Conservation (phyloP, 2,329 filamentous ascomycete species). For the Knufia petricola region DNA sequence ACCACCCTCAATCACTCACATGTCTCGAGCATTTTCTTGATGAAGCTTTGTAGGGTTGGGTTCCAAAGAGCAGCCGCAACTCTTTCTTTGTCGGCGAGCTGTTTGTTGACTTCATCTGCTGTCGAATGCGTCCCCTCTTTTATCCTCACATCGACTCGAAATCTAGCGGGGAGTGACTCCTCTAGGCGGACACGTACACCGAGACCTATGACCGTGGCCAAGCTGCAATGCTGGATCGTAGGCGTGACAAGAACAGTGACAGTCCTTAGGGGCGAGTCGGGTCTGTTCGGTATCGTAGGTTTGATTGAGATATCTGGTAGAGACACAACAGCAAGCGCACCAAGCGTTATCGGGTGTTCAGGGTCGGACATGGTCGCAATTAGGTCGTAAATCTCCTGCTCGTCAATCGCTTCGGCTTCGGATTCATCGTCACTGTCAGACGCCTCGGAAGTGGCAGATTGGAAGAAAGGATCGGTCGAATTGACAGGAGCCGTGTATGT, state of each 20-base stretch:
- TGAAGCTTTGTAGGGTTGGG: conserved; percentile 72
- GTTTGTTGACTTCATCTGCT: conserved; percentile 92
- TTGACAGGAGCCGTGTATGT: conserved; percentile 42
- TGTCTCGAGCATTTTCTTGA: conserved; percentile 88
- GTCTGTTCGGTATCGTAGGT: conserved; percentile 51
- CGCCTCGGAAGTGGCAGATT: conserved; percentile 27
- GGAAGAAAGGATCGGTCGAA: conserved; percentile 40
- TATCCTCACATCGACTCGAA: conserved; percentile 83
- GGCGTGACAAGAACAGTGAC: conserved; percentile 87
- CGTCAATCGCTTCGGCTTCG: conserved; percentile 77
- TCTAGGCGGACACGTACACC: conserved; percentile 86
- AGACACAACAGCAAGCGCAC: conserved; percentile 87
- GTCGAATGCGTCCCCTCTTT: conserved; percentile 95
- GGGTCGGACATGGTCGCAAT: conserved; percentile 93
- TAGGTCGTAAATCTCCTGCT: conserved; percentile 94
- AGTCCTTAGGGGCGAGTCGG: conserved; percentile 53
- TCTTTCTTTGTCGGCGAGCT: conserved; percentile 89
- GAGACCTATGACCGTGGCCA: conserved; percentile 91
- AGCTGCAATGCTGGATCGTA: conserved; percentile 91
- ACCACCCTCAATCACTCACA: conserved; percentile 50
- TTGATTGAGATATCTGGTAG: conserved; percentile 83
- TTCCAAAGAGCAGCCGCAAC: conserved; percentile 94
- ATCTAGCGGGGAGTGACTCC: conserved; percentile 81
- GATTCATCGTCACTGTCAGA: conserved; percentile 41
- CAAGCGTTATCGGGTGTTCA: conserved; percentile 88